Percentiles rank a stretch among this genome's conserved stretches.
These are phyloP conservation scores for Leishmania amazonensis DNA, from an alignment of 208 protist genomes.

Conservation along the genomic window DNA sequence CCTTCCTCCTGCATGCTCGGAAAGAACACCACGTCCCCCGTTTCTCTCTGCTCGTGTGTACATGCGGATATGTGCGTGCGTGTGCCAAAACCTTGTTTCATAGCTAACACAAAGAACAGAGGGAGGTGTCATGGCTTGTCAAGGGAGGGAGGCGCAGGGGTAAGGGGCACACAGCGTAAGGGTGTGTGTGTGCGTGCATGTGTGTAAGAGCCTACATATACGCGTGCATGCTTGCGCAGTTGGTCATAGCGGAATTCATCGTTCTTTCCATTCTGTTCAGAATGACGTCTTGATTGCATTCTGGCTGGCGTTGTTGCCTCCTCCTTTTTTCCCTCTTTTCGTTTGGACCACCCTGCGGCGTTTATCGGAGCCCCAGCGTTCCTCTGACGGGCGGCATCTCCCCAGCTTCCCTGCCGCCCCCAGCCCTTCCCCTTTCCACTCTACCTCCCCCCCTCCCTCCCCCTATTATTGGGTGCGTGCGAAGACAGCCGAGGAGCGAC, in stretches of 20 bases:
- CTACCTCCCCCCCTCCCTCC: neutral
- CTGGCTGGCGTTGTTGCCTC: neutral
- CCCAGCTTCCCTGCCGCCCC: neutral
- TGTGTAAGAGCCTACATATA: neutral
- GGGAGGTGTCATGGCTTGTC: neutral
- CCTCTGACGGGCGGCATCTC: neutral
- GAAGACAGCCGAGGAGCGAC: neutral
- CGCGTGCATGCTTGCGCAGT: neutral
- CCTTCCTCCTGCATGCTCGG: neutral
- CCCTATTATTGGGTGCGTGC: neutral
- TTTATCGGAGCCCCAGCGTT: neutral
- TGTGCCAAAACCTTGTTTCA: neutral
- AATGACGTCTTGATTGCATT: neutral
- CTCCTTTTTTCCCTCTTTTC: conserved; percentile 21
- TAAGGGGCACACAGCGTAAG: neutral
- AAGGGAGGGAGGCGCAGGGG: neutral
- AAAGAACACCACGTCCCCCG: neutral
- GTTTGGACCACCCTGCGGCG: conserved; percentile 5
- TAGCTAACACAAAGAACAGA: neutral
- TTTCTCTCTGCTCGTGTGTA: conserved; percentile 1
- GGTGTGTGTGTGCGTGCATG: neutral
- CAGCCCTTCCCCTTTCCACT: neutral
- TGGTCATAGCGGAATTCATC: no score
- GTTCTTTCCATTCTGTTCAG: neutral
- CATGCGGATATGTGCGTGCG: neutral